Base-by-base conservation (phyloP, 2,329 filamentous ascomycete species). In the Bipolaris zeicola region DNA sequence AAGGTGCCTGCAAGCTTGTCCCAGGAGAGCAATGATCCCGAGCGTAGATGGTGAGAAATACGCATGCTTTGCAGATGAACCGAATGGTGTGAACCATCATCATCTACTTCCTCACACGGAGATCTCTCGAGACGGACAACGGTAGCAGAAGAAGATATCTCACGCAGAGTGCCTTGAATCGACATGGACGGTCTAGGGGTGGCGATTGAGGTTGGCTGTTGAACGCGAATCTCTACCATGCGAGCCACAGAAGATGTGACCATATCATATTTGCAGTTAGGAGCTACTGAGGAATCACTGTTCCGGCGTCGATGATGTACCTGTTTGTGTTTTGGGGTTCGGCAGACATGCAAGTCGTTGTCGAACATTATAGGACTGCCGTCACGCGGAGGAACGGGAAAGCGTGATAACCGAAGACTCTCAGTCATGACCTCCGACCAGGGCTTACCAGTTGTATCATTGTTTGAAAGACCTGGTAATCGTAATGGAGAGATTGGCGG, bases 41-140 rank as follows among this genome's bases (percentile, higher is more conserved):
- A 79, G 6, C 79, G 77, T 13, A 81, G 65, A 62, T 79, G 78
- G 48, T 78, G 75, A 2, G 77, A 79, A 26, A 81, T 80, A 11
- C 76, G 71, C 78, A 80, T 80, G 31, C 70, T 75, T 47, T 77
- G 66, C 1, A 81, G 69, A 56, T 80, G 79, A 2, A 80, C 66
- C n/a, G 72, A 76, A 13, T 55, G 63, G 16, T 67, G 68, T 14
- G 63, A 55, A 18, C 68, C 43, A 6, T 68, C 43, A 6, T 68
- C 55, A 11, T 67, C 51, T 1, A 58, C 49, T 5, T 57, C 52
- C 2, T 58, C 20, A 4, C 52, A 46, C 8, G 52, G 28, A 13
- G 48, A 41, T 5, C 51, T 52, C 11, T 57, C 33, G 13, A 45
- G 45, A n/a, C 28, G 1, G 3, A 6, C 10, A 10, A 43, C 31